phyloP scores from a whole-genome alignment of 768 basidiomycete species.

The Paxillus involutus region DNA sequence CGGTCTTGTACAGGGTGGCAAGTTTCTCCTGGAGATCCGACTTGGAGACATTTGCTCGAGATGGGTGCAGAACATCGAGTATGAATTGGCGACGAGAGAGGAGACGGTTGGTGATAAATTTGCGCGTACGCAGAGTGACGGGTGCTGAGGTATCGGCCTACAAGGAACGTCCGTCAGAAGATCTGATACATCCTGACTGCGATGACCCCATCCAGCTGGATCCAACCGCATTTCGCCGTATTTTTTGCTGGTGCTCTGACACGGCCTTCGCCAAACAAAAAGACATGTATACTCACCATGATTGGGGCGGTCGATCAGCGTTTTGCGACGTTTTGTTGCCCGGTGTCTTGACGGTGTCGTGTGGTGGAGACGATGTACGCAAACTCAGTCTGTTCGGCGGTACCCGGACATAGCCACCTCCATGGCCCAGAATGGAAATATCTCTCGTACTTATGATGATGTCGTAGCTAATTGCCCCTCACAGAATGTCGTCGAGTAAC shows the following conservation, averaged over 20 bases:
- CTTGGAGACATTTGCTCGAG: constrained; percentile 90
- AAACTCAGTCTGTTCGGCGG: constrained; percentile 40
- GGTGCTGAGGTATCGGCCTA: constrained; percentile 82
- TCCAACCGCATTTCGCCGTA: constrained; percentile 5
- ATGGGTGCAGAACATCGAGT: constrained; percentile 94
- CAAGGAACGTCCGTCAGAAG: constrained; percentile 21
- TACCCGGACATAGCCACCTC: constrained; percentile 38
- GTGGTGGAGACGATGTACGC: constrained; percentile 4
- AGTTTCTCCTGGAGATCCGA: constrained; percentile 91
- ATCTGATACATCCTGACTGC: constrained; percentile 20
- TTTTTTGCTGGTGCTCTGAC: background rate
- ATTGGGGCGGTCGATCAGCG: constrained; percentile 20
- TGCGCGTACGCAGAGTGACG: constrained; percentile 95
- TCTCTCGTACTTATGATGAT: background rate
- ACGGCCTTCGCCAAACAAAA: constrained; percentile 20
- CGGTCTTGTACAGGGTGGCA: constrained; percentile 88
- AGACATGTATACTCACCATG: constrained; percentile 35
- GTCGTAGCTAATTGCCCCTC: background rate
- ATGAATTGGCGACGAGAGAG: constrained; percentile 95
- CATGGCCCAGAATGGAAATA: background rate
- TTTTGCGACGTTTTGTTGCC: constrained; percentile 23
- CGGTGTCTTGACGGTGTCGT: constrained; percentile 27
- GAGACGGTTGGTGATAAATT: constrained; percentile 99
- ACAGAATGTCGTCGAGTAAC: constrained; percentile 24
- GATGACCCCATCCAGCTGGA: constrained; percentile 26